Evolutionary conservation across 2,329 filamentous ascomycete species (phyloP), one percentile per base, ranked within the genome.

Genomic region (Elsinoe ampelina): DNA sequence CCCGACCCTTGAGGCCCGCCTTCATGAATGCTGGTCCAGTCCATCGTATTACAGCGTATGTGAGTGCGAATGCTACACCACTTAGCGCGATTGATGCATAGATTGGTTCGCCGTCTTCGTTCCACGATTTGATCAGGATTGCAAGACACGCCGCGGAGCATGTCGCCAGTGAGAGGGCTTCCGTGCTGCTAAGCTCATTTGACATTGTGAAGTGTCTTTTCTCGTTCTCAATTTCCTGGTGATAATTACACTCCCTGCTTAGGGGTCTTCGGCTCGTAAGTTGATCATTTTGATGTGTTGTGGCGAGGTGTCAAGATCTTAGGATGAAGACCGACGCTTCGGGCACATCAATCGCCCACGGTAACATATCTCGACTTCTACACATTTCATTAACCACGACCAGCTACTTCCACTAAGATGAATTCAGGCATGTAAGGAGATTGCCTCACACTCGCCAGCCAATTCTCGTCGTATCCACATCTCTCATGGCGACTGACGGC

Each of bases 31-130:
- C 85, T 57, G 88, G 84, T 1, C 92, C 92, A 5, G 96, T 85
- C 92, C 92, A 97, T 75, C 87, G 80, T 71, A 97, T 92, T 75
- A 96, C 82, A 65, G 87, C 83, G 71, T 88, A 97, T 59, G 84
- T 84, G 48, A 86, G 82, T 3, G 85, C 78, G 69, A 95, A 98
- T 35, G 88, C 90, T 62, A 95, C 77, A 19, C 86, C 82, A 66
- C 89, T 93, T 65, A 97, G 86, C 13, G 91, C 89, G 57, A 95
- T 76, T 1, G 89, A 95, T 8, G 90, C 92, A 63, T 95, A 79
- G 64, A 98, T 80, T 36, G 93, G 92, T 64, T 93, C 89, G 62
- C 90, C 91, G 71, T 95, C 87, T 63, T 83, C 87, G 59, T 84
- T 81, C 67, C 96, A 86, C 38, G 89, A 89, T 70, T 92, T 92